Evolutionary conservation across 257 asterid species (phyloP), one percentile per base, ranked within the genome.

Genomic region (Henckelia pumila): DNA sequence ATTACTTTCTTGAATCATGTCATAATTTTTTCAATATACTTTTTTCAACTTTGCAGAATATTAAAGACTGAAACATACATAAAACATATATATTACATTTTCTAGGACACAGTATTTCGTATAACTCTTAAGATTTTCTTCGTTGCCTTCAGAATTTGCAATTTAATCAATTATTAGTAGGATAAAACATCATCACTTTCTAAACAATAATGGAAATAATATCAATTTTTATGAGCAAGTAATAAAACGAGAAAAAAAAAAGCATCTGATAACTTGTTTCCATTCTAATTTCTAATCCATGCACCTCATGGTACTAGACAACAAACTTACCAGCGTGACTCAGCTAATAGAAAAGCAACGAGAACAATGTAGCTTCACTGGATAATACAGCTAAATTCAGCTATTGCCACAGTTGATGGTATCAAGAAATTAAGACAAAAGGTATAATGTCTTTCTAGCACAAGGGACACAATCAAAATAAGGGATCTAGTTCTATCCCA

Each of bases 21-120:
- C 14, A 14, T 17, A 37, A 30, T 19, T 63, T 63, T 63, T 63
- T 63, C n/a, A n/a, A 56, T 35, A n/a, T 60, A 68, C 4, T 33
- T 7, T 60, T 33, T 7, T 59, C 64, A 33, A 22, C 56, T 30
- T 24, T 9, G 5, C 49, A 60, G 1, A 30, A 60, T 16, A 60
- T 56, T 11, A 13, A 29, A 24, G 53, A 32, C 59, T 70, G 21
- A 29, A 10, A 21, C 61, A 40, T 56, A 33, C 20, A 32, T 49
- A 69, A 44, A 20, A 13, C 47, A 73, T n/a, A 25, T 32, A 8
- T 35, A 35, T 35, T 8, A 9, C 14, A 35, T 35, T 35, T 35
- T 33, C 8, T 33, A 14, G 49, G 55, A 66, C 44, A 20, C 2
- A 25, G 44, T 19, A 35, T 9, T 35, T 35, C 44, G 30, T 28